phyloP scores from a whole-genome alignment of 2,329 filamentous ascomycete genomes.

The Orbilia ellipsospora region DNA sequence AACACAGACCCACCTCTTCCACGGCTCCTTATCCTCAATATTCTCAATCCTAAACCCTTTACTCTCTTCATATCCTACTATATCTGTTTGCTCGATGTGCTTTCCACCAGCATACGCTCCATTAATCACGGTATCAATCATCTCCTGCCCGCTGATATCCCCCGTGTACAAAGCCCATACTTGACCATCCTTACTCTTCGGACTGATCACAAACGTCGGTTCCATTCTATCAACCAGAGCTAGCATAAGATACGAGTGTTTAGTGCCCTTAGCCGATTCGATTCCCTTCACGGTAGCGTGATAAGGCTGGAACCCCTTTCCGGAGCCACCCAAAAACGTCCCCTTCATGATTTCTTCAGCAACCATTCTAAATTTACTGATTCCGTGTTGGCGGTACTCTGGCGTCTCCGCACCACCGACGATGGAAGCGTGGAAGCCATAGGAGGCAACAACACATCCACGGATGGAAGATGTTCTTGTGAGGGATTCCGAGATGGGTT shows the following conservation, averaged over 20 bases:
- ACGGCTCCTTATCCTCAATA: slow-evolving; percentile 69
- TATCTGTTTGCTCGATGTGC: slow-evolving; percentile 67
- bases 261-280: slow-evolving; percentile 62
- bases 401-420: slow-evolving; percentile 91
- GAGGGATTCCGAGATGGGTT: slow-evolving; percentile 59
- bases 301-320: slow-evolving; percentile 69
- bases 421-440: slow-evolving; percentile 89
- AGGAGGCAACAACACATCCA: slow-evolving; percentile 87
- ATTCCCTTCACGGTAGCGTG: slow-evolving; percentile 66
- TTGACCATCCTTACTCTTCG: slow-evolving; percentile 74
- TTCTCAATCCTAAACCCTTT: slow-evolving; percentile 75
- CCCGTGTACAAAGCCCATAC: slow-evolving; percentile 51
- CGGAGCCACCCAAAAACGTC: slow-evolving; percentile 59
- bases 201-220: slow-evolving; percentile 82
- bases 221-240: slow-evolving; percentile 85
- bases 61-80: slow-evolving; percentile 78
- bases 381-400: slow-evolving; percentile 81
- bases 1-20: slow-evolving; percentile 86
- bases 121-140: slow-evolving; percentile 83
- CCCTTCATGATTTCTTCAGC: slow-evolving; percentile 69
- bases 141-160: slow-evolving; percentile 60
- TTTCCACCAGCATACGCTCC: slow-evolving; percentile 70
- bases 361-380: slow-evolving; percentile 84
- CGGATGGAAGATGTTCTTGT: slow-evolving; percentile 66
- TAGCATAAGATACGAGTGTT: slow-evolving; percentile 80